A percentile compares a stretch with the other conserved stretches of the same genome.
These are phyloP conservation scores for Haemoproteus tartakovskyi DNA, from an alignment of 169 alveolate species.

Conservation along the genomic window DNA sequence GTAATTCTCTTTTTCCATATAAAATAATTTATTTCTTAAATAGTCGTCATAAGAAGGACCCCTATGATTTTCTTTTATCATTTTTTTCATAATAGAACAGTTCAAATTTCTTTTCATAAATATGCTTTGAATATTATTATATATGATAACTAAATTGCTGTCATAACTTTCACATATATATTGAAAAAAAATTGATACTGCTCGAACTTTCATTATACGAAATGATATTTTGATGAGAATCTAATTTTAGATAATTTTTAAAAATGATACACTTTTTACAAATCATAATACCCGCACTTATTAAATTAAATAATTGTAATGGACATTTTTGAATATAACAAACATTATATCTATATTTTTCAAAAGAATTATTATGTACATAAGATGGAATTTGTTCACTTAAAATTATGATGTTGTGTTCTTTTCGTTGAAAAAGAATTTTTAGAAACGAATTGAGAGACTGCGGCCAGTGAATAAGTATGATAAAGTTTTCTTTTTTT, in stretches of 20 bases:
- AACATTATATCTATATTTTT: conserved; percentile 26
- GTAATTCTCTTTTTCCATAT: no score
- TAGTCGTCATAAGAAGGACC: conserved; percentile 9
- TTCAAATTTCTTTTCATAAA: conserved; percentile 31
- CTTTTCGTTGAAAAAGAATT: conserved; percentile 2
- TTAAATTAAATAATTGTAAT: conserved; percentile 8
- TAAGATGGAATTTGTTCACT: conserved; percentile 62
- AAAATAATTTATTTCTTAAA: conserved; percentile 8
- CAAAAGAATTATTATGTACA: conserved; percentile 28
- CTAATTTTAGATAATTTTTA: conserved; percentile 54
- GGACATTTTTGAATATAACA: conserved; percentile 66
- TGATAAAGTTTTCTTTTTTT: conserved; percentile 1
- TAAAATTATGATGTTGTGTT: conserved; percentile 37
- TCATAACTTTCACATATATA: conserved; percentile 60
- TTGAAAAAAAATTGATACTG: conserved; percentile 32
- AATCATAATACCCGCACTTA: conserved; percentile 30
- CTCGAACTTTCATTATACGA: conserved; percentile 33
- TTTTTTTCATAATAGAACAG: background rate
- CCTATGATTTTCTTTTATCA: background rate
- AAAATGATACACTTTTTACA: conserved; percentile 53
- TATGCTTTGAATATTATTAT: conserved; percentile 49
- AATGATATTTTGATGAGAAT: conserved; percentile 39
- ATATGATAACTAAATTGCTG: conserved; percentile 30
- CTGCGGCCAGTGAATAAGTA: conserved; percentile 49
- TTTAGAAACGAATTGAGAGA: conserved; percentile 53